Evolutionary conservation across 1,284 basidiomycete genomes (phyloP), one percentile per base, ranked within the genome.

Genomic region (Coniferiporia weirii): DNA sequence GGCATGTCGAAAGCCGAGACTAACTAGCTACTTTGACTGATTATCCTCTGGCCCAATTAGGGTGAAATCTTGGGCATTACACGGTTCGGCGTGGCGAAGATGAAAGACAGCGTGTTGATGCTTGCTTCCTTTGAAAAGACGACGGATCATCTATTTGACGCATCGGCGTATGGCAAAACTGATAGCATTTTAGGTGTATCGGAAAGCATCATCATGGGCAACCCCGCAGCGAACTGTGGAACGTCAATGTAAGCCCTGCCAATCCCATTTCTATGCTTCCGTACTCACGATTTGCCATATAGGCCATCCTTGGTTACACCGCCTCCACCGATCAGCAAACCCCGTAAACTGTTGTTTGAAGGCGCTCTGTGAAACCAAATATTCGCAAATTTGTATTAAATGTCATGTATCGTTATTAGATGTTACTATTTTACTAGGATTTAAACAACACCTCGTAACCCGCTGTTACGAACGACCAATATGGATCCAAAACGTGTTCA

Each of bases 31-130:
- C 52, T 10, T 22, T 15, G 4, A 32, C n/a, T 20, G 27, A 22
- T 51, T 61, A 36, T 52, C 9, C 8, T 43, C 40, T 3, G 4
- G 15, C 8, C 38, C 15, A 3, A 22, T n/a, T 65, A 93, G 91
- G 97, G 97, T 57, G 96, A 99, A 72, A 95, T 99, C 5, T 77
- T 99, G 57, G 97, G 97, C 58, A 99, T 99, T 73, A 99, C 97
- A 8, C 90, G 97, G 20, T 99, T 99, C 75, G 97, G 97, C 71
- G 96, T 99, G n/a, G 94, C 96, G 22, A 99, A 99, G 76, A 99
- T 99, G 94, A 99, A 99, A 76, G 97, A 99, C 75, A 98, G 94
- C 67, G 95, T 98, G 1, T 83, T 99, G 66, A 99, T 99, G 97
- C 79, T 99, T 68, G 97, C 97, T 9, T 97, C 94, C 35, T 99